Conservation (phyloP, 2,329 filamentous ascomycete species). For the Fonsecaea multimorphosa region DNA sequence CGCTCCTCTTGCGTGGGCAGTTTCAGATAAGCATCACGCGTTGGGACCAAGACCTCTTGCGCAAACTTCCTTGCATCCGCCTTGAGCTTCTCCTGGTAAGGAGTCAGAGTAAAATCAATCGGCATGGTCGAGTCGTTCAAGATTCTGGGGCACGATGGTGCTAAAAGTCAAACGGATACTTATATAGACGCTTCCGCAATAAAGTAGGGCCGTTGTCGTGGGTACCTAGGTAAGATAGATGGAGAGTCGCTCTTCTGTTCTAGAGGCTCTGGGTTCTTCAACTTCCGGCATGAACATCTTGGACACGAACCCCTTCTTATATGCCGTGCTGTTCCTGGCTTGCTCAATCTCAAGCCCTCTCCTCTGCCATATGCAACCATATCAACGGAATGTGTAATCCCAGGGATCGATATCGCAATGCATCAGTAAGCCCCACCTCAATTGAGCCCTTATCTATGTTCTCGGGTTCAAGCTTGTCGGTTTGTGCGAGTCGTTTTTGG, state of each 20-base stretch:
- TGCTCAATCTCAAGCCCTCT: neutral
- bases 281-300: neutral
- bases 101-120: conserved; percentile 21
- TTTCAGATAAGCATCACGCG: conserved; percentile 35
- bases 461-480: neutral
- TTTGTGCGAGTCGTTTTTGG: neutral
- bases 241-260: neutral
- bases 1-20: conserved; percentile 44
- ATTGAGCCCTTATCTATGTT: neutral
- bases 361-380: conserved; percentile 2
- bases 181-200: neutral
- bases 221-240: neutral
- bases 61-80: conserved; percentile 19
- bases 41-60: conserved; percentile 7
- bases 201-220: neutral
- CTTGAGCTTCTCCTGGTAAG: conserved; percentile 15
- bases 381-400: neutral
- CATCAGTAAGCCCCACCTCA: neutral
- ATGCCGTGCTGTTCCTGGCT: neutral
- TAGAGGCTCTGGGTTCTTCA: conserved; percentile 1
- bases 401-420: neutral
- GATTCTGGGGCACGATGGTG: neutral
- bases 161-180: neutral
- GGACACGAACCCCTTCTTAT: conserved; percentile 1
- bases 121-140: conserved; percentile 5